These are phyloP conservation scores for Tricharina praecox DNA, from an alignment of 495 filamentous ascomycete genomes.

Conservation along the genomic window DNA sequence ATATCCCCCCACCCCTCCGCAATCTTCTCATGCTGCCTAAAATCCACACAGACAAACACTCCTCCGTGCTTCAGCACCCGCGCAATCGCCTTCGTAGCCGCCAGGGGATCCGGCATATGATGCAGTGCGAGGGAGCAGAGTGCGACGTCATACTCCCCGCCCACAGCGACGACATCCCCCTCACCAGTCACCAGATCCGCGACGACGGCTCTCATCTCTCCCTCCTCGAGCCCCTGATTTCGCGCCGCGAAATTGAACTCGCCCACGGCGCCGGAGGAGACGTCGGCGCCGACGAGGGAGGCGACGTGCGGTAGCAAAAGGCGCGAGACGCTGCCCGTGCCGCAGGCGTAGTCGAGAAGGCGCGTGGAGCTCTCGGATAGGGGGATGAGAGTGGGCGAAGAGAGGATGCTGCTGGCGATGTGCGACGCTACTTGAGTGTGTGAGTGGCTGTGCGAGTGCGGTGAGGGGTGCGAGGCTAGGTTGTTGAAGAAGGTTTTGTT, in stretches of 20 bases:
- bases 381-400: not conserved
- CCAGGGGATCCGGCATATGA: conserved; percentile 39
- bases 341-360: conserved; percentile 50
- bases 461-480: not conserved
- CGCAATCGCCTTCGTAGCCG: conserved; percentile 34
- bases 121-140: conserved; percentile 43
- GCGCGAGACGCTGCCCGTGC: conserved; percentile 37
- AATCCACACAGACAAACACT: conserved; percentile 39
- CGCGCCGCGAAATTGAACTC: conserved; percentile 31
- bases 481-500: not conserved
- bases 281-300: conserved; percentile 38
- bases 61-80: conserved; percentile 38
- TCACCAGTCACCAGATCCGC: conserved; percentile 27
- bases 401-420: not conserved
- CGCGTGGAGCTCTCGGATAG: conserved; percentile 28
- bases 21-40: conserved; percentile 28
- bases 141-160: conserved; percentile 40
- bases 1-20: conserved; percentile 20
- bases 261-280: conserved; percentile 40
- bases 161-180: conserved; percentile 31
- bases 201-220: conserved; percentile 29
- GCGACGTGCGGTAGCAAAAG: conserved; percentile 36
- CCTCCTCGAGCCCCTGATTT: conserved; percentile 27
- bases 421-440: not conserved
- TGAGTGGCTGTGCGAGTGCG: too few relatives aligned